phyloP scores from a whole-genome alignment of 225 moss, liverwort and hornwort species.

The Bryoerythrophyllum caledonicum region DNA sequence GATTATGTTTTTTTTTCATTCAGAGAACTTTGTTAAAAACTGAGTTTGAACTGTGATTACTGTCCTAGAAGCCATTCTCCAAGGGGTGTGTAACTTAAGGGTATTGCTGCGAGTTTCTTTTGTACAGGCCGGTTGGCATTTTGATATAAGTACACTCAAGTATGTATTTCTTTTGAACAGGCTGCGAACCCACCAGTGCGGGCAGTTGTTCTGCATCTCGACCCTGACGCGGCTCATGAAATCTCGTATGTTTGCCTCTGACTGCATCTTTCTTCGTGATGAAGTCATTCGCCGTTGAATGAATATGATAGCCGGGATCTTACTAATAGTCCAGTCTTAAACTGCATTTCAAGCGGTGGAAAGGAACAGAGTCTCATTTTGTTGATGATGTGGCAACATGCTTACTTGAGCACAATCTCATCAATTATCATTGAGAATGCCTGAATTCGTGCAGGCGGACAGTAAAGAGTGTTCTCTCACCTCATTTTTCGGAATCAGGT shows the following conservation, averaged over 20 bases:
- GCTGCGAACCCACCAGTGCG: slow-evolving; percentile 84
- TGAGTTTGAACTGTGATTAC: neutral
- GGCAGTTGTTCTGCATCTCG: slow-evolving; percentile 74
- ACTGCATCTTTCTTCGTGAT: slow-evolving; percentile 20
- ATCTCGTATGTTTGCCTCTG: slow-evolving; percentile 59
- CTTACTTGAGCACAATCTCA: slow-evolving; percentile 17
- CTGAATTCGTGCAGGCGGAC: slow-evolving; percentile 49
- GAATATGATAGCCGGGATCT: slow-evolving; percentile 10
- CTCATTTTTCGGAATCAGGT: slow-evolving; percentile 59
- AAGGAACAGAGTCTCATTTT: slow-evolving; percentile 14
- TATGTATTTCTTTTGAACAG: slow-evolving; percentile 42
- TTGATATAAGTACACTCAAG: slow-evolving; percentile 7
- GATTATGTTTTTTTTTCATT: neutral
- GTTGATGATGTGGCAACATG: neutral
- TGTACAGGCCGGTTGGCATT: slow-evolving; percentile 5
- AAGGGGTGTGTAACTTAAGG: neutral
- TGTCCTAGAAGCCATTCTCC: neutral
- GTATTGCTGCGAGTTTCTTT: slow-evolving; percentile 4
- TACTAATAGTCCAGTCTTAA: slow-evolving; percentile 6
- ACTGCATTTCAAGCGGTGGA: slow-evolving; percentile 2
- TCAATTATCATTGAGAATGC: slow-evolving; percentile 10
- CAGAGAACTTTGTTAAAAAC: neutral
- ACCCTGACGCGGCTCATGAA: slow-evolving; percentile 56
- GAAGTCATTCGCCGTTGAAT: neutral
- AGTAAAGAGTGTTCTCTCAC: slow-evolving; percentile 57